Evolutionary conservation across 148 eudicot genomes (phyloP).

Genomic region (Cornus kousa): DNA sequence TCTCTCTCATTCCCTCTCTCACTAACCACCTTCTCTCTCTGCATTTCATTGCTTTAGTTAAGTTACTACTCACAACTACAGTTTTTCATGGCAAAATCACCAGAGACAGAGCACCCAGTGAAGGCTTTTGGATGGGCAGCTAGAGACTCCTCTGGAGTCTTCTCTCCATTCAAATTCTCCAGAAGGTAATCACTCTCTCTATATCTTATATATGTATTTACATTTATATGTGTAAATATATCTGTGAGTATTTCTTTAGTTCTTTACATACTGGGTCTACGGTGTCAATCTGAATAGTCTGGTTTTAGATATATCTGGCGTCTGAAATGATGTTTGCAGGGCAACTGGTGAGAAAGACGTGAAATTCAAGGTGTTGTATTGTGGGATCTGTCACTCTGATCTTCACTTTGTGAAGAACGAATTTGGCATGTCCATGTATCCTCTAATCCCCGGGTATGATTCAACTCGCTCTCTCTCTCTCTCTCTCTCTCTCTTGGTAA

Average conservation of each 20-base stretch:
- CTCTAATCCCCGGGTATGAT: constrained; percentile 36
- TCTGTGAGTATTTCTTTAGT: background rate
- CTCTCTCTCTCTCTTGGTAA: too few species aligned
- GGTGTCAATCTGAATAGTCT: background rate
- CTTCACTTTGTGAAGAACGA: constrained; percentile 40
- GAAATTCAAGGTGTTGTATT: constrained; percentile 38
- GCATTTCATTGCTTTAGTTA: too few species aligned
- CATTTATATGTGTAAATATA: too few species aligned
- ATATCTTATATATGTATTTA: too few species aligned
- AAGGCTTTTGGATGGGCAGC: constrained; percentile 52
- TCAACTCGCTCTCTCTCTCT: background rate
- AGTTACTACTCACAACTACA: too few species aligned
- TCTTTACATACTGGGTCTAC: too few species aligned
- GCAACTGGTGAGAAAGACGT: constrained; percentile 43
- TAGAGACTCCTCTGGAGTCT: constrained; percentile 33
- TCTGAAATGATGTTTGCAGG: constrained; percentile 16
- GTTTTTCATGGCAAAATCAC: background rate
- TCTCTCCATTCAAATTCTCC: constrained; percentile 41
- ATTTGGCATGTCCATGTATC: constrained; percentile 38
- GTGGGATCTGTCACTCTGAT: constrained; percentile 46
- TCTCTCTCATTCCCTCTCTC: too few species aligned
- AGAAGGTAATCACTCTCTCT: constrained; percentile 21
- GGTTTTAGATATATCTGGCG: background rate
- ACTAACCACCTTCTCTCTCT: too few species aligned
- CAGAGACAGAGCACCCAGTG: constrained; percentile 22